Evolutionary conservation across 805 yeast species (phyloP).

Genomic region (Wickerhamomyces pijperi): DNA sequence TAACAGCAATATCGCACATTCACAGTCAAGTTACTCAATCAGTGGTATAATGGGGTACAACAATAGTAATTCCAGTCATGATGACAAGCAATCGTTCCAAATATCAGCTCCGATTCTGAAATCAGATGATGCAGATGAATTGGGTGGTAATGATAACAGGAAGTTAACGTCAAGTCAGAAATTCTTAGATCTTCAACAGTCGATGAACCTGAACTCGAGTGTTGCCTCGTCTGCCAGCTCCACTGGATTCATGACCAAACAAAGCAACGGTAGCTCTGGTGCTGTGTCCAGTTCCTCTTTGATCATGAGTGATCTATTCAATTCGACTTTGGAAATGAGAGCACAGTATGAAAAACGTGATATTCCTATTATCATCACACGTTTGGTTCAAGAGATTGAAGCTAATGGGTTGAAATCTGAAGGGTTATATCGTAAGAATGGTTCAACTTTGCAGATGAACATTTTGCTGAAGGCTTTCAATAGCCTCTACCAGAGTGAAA

Average conservation of each 20-base stretch:
- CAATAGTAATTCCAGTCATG: conserved; percentile 1
- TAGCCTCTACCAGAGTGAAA: conserved; percentile 17
- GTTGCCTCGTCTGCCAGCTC: background rate
- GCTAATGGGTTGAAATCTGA: conserved; percentile 62
- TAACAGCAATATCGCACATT: background rate
- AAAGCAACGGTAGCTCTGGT: background rate
- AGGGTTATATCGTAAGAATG: conserved; percentile 87
- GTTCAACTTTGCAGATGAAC: conserved; percentile 25
- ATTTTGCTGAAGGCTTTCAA: conserved; percentile 22
- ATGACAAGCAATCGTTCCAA: conserved; percentile 11
- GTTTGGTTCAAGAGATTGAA: conserved; percentile 73
- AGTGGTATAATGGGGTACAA: background rate
- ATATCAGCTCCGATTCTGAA: conserved; percentile 27
- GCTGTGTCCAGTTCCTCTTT: background rate
- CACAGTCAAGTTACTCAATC: background rate
- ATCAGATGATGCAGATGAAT: conserved; percentile 20
- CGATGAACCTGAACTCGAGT: conserved; percentile 1
- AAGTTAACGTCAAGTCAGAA: conserved; percentile 18
- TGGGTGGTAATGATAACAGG: conserved; percentile 25
- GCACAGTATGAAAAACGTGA: conserved; percentile 46
- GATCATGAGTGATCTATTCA: conserved; percentile 17
- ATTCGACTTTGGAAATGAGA: conserved; percentile 50
- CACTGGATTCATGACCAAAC: background rate
- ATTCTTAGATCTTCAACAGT: conserved; percentile 3
- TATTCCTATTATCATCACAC: conserved; percentile 62